A percentile compares a stretch with the other conserved stretches of the same genome.
Conservation (phyloP, 805 yeast genomes). For the Candida nitratophila region DNA sequence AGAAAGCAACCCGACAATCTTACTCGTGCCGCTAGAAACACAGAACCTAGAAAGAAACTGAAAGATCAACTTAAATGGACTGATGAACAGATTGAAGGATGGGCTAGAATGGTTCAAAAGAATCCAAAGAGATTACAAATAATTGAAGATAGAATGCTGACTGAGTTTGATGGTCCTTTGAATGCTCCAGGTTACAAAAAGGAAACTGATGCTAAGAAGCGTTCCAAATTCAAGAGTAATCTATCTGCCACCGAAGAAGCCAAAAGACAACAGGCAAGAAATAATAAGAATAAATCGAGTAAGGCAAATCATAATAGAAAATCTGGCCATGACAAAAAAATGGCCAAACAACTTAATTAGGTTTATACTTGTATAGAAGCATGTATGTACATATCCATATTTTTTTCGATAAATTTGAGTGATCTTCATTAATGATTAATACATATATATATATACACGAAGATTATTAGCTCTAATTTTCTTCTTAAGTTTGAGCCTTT, state of each 20-base stretch:
- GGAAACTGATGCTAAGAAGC: constrained; percentile 3
- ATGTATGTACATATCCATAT: too few species aligned
- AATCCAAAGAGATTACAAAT: constrained; percentile 55
- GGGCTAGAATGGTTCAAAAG: constrained; percentile 71
- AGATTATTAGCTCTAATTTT: too few species aligned
- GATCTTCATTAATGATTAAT: too few species aligned
- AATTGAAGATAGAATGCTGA: constrained; percentile 53
- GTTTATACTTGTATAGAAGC: neutral
- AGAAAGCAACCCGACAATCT: constrained; percentile 45
- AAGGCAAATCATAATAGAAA: constrained; percentile 64
- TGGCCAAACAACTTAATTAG: constrained; percentile 18
- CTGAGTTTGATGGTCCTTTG: constrained; percentile 26
- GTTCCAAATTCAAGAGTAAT: constrained; percentile 5
- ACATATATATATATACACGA: too few species aligned
- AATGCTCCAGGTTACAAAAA: constrained; percentile 8
- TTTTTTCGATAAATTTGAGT: neutral
- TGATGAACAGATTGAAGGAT: constrained; percentile 90
- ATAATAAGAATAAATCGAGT: constrained; percentile 49
- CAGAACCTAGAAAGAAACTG: constrained; percentile 44
- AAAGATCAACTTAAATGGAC: constrained; percentile 58
- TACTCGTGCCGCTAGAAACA: constrained; percentile 41
- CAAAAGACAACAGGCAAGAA: constrained; percentile 33
- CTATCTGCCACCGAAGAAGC: constrained; percentile 6
- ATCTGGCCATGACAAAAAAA: constrained; percentile 51
- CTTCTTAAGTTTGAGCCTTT: too few species aligned